Evolutionary conservation across 345 rosid species (phyloP).

Genomic region (Eucalyptus melliodora): DNA sequence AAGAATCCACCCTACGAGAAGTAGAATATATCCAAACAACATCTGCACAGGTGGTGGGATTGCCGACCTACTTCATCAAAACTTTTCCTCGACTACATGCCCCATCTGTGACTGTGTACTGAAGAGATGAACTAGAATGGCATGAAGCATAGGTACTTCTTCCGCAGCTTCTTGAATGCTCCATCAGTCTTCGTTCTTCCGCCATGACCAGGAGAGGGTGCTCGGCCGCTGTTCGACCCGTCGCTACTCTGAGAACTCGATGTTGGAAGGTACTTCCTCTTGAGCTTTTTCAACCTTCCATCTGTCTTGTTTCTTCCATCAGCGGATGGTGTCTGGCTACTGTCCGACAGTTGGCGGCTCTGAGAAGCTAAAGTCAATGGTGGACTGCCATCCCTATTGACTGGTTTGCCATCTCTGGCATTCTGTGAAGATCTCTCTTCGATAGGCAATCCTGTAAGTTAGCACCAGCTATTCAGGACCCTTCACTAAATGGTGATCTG

Average conservation of each 20-base stretch:
- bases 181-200: background rate
- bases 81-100: background rate
- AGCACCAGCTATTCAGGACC: background rate
- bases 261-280: background rate
- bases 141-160: conserved; percentile 16
- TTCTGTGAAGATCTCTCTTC: background rate
- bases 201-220: background rate
- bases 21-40: background rate
- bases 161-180: background rate
- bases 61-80: background rate
- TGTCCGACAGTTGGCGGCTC: background rate
- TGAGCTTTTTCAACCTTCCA: conserved; percentile 10
- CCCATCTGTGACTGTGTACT: background rate
- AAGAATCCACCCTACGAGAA: background rate
- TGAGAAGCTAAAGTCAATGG: background rate
- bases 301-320: conserved; percentile 2
- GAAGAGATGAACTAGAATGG: conserved; percentile 8
- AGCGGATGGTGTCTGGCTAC: background rate
- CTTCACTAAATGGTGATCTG: background rate
- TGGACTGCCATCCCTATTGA: background rate
- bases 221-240: background rate
- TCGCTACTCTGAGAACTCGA: background rate
- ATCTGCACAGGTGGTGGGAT: background rate
- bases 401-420: background rate
- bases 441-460: background rate